A percentile compares a stretch with the other conserved stretches of the same genome.
phyloP scores from a whole-genome alignment of 352 stramenopile species.

The Thalassiosira livingstoniorum region DNA sequence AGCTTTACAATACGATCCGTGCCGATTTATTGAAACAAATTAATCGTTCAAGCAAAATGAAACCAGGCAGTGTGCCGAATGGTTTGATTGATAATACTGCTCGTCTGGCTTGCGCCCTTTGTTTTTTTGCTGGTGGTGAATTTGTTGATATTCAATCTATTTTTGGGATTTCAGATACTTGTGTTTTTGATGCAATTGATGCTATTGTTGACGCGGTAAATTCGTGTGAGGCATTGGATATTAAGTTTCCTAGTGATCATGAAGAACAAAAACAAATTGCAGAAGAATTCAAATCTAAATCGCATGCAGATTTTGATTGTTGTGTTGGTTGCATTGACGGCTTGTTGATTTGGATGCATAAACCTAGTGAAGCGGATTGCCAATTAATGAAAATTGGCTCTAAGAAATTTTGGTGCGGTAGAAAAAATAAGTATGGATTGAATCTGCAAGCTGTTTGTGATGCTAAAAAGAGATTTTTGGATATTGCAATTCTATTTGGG shows the following conservation, averaged over 20 bases:
- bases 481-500: conserved; percentile 47
- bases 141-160: not conserved
- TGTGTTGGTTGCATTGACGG: conserved; percentile 59
- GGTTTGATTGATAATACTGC: not conserved
- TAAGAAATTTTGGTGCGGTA: conserved; percentile 52
- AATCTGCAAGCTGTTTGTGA: conserved; percentile 56
- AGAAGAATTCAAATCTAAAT: conserved; percentile 33
- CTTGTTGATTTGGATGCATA: conserved; percentile 60
- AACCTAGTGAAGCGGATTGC: conserved; percentile 41
- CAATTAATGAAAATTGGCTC: conserved; percentile 2
- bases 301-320: conserved; percentile 16
- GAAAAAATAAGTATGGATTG: conserved; percentile 56
- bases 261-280: conserved; percentile 49
- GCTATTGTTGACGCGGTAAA: conserved; percentile 53
- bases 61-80: too few relatives aligned
- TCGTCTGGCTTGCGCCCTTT: too few relatives aligned
- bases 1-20: too few relatives aligned
- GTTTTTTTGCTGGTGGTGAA: not conserved
- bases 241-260: conserved; percentile 38
- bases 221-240: conserved; percentile 22
- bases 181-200: not conserved
- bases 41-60: too few relatives aligned
- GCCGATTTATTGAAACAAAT: too few relatives aligned
- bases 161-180: not conserved
- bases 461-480: conserved; percentile 18